phyloP scores from a whole-genome alignment of 768 basidiomycete genomes.

The Butyriboletus loyo region DNA sequence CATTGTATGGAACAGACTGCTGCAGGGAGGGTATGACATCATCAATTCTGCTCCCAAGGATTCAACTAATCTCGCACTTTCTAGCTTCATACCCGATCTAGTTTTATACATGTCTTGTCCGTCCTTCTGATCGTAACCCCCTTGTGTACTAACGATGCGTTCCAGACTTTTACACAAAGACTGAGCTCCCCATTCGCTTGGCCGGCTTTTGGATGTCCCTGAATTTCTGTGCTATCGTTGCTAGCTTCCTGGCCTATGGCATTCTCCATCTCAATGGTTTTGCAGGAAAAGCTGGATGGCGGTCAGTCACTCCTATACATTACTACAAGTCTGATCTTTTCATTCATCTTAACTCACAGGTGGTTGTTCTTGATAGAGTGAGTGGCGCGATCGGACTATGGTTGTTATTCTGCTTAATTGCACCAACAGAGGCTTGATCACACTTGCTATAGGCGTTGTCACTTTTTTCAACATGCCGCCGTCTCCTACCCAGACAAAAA shows the following conservation, averaged over 20 bases:
- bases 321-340: not conserved
- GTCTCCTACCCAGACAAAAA: slow-evolving; percentile 56
- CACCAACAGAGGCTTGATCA: slow-evolving; percentile 31
- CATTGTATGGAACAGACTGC: slow-evolving; percentile 21
- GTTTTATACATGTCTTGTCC: slow-evolving; percentile 60
- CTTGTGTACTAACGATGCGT: not conserved
- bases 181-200: slow-evolving; percentile 50
- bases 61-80: not conserved
- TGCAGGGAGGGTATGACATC: slow-evolving; percentile 45
- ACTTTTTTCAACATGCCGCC: slow-evolving; percentile 61
- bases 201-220: slow-evolving; percentile 68
- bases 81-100: slow-evolving; percentile 55
- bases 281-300: slow-evolving; percentile 13
- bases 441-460: slow-evolving; percentile 48
- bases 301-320: slow-evolving; percentile 27
- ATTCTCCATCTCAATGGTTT: slow-evolving; percentile 37
- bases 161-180: slow-evolving; percentile 53
- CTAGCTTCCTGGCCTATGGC: slow-evolving; percentile 64
- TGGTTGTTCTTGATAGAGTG: slow-evolving; percentile 39
- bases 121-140: slow-evolving; percentile 11
- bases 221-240: slow-evolving; percentile 51
- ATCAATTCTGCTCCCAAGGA: not conserved
- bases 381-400: not conserved
- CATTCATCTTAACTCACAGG: slow-evolving; percentile 12
- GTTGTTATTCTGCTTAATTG: not conserved